Percentiles rank a stretch among this genome's conserved stretches.
phyloP scores from a whole-genome alignment of 2,329 filamentous ascomycete genomes.

The Phoma herbarum region DNA sequence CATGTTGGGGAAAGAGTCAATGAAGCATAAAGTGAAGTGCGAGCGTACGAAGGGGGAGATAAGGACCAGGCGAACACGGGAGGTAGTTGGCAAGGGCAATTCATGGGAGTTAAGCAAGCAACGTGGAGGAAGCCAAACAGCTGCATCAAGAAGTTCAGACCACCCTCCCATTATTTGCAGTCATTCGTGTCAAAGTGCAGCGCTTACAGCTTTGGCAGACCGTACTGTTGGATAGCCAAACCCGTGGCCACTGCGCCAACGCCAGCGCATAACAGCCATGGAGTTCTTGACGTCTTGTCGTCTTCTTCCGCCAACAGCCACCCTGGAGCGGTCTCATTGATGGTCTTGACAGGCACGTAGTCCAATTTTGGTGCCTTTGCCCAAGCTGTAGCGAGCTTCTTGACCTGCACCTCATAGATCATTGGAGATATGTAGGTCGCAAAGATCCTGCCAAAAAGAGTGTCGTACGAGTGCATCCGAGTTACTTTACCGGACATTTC shows the following conservation, averaged over 20 bases:
- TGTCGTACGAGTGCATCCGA: slow-evolving; percentile 23
- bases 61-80: no score
- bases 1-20: no score
- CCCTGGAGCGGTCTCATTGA: slow-evolving; percentile 24
- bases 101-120: no score
- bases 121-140: not conserved
- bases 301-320: slow-evolving; percentile 17
- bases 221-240: not conserved
- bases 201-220: not conserved
- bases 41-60: no score
- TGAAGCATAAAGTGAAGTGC: no score
- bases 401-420: slow-evolving; percentile 6
- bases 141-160: not conserved
- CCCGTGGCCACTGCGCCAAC: not conserved
- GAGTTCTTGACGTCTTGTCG: not conserved
- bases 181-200: not conserved
- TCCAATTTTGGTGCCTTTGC: slow-evolving; percentile 24
- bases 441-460: slow-evolving; percentile 17
- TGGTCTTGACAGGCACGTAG: slow-evolving; percentile 24
- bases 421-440: slow-evolving; percentile 12
- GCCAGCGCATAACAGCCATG: slow-evolving; percentile 16
- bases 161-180: not conserved
- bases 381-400: slow-evolving; percentile 10
- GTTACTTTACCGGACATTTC: slow-evolving; percentile 22
- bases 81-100: no score